A percentile compares a stretch with the other conserved stretches of the same genome.
Evolutionary conservation across 2,329 filamentous ascomycete species (phyloP).

Genomic region (Colletotrichum orbiculare): DNA sequence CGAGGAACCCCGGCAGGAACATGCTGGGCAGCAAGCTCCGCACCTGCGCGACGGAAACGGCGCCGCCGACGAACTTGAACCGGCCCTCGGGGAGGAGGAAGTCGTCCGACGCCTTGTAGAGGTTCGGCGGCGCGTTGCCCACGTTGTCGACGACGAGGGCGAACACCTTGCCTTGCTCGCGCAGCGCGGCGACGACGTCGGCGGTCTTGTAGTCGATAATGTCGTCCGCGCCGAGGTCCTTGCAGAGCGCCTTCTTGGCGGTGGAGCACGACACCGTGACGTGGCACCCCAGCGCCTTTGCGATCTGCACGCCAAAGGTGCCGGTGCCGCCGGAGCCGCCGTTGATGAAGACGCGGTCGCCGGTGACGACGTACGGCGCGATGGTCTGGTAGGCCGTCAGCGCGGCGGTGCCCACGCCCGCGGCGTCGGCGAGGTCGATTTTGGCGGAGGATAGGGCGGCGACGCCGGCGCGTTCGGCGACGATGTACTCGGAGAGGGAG

Average conservation of each 20-base stretch:
- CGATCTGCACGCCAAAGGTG: constrained; percentile 71
- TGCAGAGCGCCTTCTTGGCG: constrained; percentile 67
- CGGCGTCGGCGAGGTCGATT: constrained; percentile 51
- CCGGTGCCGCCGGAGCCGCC: constrained; percentile 74
- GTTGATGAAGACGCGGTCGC: constrained; percentile 73
- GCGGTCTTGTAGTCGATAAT: constrained; percentile 69
- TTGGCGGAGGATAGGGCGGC: constrained; percentile 50
- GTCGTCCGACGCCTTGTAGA: constrained; percentile 63
- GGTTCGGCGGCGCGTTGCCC: constrained; percentile 55
- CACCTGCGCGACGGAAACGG: constrained; percentile 42
- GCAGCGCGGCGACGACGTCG: constrained; percentile 60
- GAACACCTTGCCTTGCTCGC: constrained; percentile 58
- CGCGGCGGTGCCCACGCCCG: constrained; percentile 55
- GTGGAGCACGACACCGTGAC: constrained; percentile 72
- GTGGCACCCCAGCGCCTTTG: constrained; percentile 69
- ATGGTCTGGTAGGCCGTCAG: constrained; percentile 62
- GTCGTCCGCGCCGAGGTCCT: constrained; percentile 71
- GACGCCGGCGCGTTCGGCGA: constrained; percentile 47
- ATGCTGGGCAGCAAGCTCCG: constrained; percentile 41
- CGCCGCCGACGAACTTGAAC: constrained; percentile 63
- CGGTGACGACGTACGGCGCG: constrained; percentile 57
- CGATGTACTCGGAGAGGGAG: constrained; percentile 55
- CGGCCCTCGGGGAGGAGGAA: constrained; percentile 60
- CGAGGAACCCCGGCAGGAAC: constrained; percentile 48
- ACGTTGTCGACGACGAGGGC: constrained; percentile 70